Conservation (phyloP, 2,329 filamentous ascomycete genomes). For the Penicillium hordei region DNA sequence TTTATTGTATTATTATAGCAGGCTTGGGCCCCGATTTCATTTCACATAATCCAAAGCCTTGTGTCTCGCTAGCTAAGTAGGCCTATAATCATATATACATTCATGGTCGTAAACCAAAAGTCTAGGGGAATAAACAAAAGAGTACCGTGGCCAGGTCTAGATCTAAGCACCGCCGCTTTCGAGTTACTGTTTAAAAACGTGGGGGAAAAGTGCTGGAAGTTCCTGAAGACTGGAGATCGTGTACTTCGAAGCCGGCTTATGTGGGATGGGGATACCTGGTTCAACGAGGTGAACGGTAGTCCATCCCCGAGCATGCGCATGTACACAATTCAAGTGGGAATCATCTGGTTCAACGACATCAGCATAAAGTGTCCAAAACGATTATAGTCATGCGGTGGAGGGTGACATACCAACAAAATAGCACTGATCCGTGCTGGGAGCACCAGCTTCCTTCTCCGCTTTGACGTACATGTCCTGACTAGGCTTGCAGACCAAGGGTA, state of each 20-base stretch:
- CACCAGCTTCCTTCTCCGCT: slow-evolving; percentile 81
- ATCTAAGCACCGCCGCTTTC: slow-evolving; percentile 9
- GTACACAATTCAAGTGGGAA: slow-evolving; percentile 76
- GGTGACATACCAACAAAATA: slow-evolving; percentile 83
- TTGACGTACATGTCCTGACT: slow-evolving; percentile 78
- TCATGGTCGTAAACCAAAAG: slow-evolving; percentile 6
- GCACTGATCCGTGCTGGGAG: slow-evolving; percentile 67
- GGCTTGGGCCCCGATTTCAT: not conserved
- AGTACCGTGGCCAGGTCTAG: not conserved
- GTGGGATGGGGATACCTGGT: slow-evolving; percentile 64
- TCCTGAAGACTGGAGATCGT: slow-evolving; percentile 76
- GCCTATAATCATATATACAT: slow-evolving; percentile 4
- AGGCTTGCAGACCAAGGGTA: slow-evolving; percentile 83
- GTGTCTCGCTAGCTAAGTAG: not conserved
- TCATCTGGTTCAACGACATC: slow-evolving; percentile 61
- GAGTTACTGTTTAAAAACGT: slow-evolving; percentile 69
- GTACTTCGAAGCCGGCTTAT: slow-evolving; percentile 65
- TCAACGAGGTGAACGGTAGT: slow-evolving; percentile 83
- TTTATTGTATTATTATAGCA: not conserved
- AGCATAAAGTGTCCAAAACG: slow-evolving; percentile 12
- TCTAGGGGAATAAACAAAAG: slow-evolving; percentile 7
- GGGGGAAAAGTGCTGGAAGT: slow-evolving; percentile 72
- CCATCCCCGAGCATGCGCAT: slow-evolving; percentile 80
- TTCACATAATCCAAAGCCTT: not conserved
- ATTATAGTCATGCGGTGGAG: not conserved